Conservation (phyloP, 345 rosid genomes). For the Corchorus olitorius region DNA sequence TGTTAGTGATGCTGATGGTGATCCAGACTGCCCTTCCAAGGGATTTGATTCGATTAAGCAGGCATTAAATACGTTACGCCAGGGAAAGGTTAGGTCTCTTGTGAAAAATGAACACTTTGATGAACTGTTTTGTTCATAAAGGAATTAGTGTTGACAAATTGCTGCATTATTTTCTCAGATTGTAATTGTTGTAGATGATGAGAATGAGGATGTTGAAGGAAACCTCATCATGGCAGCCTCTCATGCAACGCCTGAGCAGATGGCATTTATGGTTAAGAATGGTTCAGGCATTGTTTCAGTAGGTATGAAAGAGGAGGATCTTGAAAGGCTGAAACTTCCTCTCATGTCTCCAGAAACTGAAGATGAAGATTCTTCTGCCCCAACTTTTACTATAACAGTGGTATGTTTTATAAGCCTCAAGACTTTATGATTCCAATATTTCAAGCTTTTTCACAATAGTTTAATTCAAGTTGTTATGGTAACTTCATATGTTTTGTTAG, state of each 20-base stretch:
- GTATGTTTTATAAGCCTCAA: conserved; percentile 26
- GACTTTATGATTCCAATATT: not conserved
- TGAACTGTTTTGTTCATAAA: not conserved
- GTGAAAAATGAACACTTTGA: not conserved
- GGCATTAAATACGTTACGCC: conserved; percentile 55
- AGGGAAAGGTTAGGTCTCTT: conserved; percentile 62
- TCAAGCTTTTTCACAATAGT: not conserved
- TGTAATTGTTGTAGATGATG: conserved; percentile 91
- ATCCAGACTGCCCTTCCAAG: conserved; percentile 82
- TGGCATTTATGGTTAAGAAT: conserved; percentile 68
- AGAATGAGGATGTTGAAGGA: conserved; percentile 73
- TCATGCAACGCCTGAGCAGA: conserved; percentile 47
- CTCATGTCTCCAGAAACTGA: conserved; percentile 76
- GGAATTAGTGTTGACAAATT: conserved; percentile 20
- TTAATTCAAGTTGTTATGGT: not conserved
- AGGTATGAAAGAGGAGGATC: conserved; percentile 79
- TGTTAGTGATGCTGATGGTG: conserved; percentile 90
- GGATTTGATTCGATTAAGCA: conserved; percentile 71
- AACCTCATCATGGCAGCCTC: conserved; percentile 77
- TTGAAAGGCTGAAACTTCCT: conserved; percentile 74
- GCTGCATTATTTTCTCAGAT: conserved; percentile 46
- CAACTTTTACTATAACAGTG: conserved; percentile 85
- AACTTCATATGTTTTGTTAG: conserved; percentile 29
- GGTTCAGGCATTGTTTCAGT: conserved; percentile 89
- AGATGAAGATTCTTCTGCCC: conserved; percentile 79